Conservation (phyloP, 352 stramenopile genomes). For the Globisporangium carolinianum region DNA sequence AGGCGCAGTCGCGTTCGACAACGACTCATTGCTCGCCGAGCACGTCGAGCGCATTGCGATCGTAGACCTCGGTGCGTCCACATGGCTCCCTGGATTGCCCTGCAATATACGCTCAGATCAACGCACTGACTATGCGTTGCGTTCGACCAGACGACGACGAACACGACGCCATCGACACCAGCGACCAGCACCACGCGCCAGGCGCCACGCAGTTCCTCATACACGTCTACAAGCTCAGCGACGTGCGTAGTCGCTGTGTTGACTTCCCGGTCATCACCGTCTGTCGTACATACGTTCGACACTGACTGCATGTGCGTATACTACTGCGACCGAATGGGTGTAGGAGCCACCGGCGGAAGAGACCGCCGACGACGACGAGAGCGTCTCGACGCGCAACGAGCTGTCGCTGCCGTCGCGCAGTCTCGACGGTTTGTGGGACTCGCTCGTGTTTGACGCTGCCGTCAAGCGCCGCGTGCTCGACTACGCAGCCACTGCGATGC, state of each 20-base stretch:
- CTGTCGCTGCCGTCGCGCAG: constrained; percentile 53
- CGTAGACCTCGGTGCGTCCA: constrained; percentile 27
- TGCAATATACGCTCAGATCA: background rate
- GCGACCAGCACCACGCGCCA: constrained; percentile 5
- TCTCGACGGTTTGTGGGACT: constrained; percentile 77
- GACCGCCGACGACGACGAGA: constrained; percentile 75
- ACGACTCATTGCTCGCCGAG: constrained; percentile 15
- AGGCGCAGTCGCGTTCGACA: constrained; percentile 26
- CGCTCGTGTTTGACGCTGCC: constrained; percentile 73
- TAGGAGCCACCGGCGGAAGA: constrained; percentile 67
- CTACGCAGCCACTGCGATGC: constrained; percentile 86
- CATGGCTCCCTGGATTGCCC: no score
- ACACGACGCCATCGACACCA: constrained; percentile 9
- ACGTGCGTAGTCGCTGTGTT: constrained; percentile 20
- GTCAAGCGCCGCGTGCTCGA: constrained; percentile 83
- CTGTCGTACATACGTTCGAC: background rate
- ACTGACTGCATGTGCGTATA: no score
- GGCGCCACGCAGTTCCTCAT: constrained; percentile 37
- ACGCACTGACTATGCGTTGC: background rate
- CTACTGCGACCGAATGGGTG: constrained; percentile 10
- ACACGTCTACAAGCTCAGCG: constrained; percentile 70
- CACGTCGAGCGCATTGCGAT: constrained; percentile 36
- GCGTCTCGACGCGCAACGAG: constrained; percentile 73
- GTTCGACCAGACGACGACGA: background rate
- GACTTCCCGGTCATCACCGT: background rate